Conservation (phyloP, 2,329 filamentous ascomycete species). For the Aspergillus ruber region DNA sequence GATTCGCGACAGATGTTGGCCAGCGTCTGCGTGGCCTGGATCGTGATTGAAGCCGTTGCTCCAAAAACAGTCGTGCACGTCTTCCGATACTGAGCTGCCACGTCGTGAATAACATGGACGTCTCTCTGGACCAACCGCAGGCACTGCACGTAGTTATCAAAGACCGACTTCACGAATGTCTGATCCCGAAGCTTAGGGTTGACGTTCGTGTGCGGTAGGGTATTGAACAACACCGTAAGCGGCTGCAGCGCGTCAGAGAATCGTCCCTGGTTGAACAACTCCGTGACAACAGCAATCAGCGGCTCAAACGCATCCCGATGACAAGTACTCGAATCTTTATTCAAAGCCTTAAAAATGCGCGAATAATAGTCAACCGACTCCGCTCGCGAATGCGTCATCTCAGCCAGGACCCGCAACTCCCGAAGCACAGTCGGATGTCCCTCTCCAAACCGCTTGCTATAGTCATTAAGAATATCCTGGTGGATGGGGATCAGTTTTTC, state of each 20-base stretch:
- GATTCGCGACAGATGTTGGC: conserved; percentile 35
- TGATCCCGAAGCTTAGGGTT: conserved; percentile 28
- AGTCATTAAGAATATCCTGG: conserved; percentile 36
- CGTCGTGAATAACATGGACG: conserved; percentile 26
- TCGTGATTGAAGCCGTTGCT: conserved; percentile 29
- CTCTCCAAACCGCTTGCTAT: conserved; percentile 27
- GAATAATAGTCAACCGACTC: conserved; percentile 35
- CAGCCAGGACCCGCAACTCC: conserved; percentile 30
- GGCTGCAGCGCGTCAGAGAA: conserved; percentile 32
- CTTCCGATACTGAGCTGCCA: conserved; percentile 27
- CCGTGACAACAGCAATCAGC: conserved; percentile 30
- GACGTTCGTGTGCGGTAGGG: conserved; percentile 28
- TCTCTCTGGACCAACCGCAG: conserved; percentile 29
- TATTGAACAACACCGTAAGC: conserved; percentile 32
- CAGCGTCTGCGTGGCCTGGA: conserved; percentile 30
- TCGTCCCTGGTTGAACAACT: conserved; percentile 33
- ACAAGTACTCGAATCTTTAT: conserved; percentile 30
- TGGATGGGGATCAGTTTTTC: conserved; percentile 32
- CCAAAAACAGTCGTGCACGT: conserved; percentile 31
- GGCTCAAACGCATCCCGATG: conserved; percentile 35
- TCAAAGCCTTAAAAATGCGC: conserved; percentile 30
- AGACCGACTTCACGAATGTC: conserved; percentile 26
- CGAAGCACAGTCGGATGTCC: conserved; percentile 32
- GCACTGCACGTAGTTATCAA: conserved; percentile 30
- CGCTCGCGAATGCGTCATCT: conserved; percentile 30